Conservation (phyloP, 345 rosid species). For the Gossypium mustelinum region DNA sequence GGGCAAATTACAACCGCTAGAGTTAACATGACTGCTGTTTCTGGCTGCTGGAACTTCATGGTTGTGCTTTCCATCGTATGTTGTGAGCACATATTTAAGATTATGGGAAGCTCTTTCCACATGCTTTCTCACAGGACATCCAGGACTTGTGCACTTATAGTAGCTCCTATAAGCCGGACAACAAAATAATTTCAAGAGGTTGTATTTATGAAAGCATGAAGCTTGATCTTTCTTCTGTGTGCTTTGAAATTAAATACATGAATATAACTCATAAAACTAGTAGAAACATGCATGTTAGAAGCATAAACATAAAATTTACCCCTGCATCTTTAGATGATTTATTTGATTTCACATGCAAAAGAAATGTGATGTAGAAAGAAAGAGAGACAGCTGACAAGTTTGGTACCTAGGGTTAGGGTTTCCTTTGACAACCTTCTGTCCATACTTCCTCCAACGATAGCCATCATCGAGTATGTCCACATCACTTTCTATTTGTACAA, state of each 20-base stretch:
- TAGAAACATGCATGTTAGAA: background rate
- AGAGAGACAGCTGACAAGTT: background rate
- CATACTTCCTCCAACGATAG: conserved; percentile 73
- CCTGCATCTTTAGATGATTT: background rate
- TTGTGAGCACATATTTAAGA: conserved; percentile 50
- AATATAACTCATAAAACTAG: background rate
- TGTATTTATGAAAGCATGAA: background rate
- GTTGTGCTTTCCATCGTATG: conserved; percentile 69
- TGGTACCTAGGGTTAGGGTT: conserved; percentile 70
- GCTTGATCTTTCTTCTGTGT: background rate
- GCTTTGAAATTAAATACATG: background rate
- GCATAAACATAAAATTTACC: background rate
- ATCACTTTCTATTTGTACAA: conserved; percentile 67
- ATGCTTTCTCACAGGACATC: conserved; percentile 63
- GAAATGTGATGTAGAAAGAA: background rate
- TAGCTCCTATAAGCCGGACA: conserved; percentile 45
- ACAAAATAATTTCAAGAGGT: background rate
- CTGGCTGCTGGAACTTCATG: conserved; percentile 68
- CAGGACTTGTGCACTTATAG: conserved; percentile 64
- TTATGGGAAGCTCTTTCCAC: conserved; percentile 68
- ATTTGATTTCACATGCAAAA: conserved; percentile 2
- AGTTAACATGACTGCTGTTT: conserved; percentile 36
- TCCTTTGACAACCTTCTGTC: conserved; percentile 74
- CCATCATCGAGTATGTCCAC: conserved; percentile 70
- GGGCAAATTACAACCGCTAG: conserved; percentile 22